Evolutionary conservation across 2,329 filamentous ascomycete species (phyloP).

Genomic region (Pseudogymnoascus sp.): DNA sequence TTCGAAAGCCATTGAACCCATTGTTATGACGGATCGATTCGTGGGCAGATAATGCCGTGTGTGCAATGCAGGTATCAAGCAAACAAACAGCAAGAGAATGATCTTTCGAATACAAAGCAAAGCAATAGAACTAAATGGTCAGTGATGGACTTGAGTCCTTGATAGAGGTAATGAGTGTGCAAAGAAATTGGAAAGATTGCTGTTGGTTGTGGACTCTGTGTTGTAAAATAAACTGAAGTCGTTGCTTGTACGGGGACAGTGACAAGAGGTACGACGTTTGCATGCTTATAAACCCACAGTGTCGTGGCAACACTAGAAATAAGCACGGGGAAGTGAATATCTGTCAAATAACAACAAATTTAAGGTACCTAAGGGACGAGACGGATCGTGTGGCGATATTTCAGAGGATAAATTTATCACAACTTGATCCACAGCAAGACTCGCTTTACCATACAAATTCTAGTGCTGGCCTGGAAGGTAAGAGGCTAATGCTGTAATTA

Average conservation of each 20-base stretch:
- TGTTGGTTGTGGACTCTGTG: neutral
- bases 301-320: neutral
- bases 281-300: neutral
- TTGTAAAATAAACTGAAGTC: neutral
- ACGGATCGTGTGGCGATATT: neutral
- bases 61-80: neutral
- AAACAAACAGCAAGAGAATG: neutral
- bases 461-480: too few species aligned
- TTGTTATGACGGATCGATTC: neutral
- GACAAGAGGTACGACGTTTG: neutral
- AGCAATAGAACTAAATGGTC: neutral
- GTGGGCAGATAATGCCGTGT: neutral
- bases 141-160: neutral
- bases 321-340: neutral
- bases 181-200: neutral
- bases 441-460: neutral
- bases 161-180: neutral
- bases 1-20: conserved; percentile 18
- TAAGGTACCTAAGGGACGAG: neutral
- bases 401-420: neutral
- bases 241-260: neutral
- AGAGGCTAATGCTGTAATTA: neutral
- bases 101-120: neutral
- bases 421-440: neutral
- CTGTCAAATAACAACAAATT: neutral